Conservation (phyloP, 306 rosid species). For the Casuarina equisetifolia region DNA sequence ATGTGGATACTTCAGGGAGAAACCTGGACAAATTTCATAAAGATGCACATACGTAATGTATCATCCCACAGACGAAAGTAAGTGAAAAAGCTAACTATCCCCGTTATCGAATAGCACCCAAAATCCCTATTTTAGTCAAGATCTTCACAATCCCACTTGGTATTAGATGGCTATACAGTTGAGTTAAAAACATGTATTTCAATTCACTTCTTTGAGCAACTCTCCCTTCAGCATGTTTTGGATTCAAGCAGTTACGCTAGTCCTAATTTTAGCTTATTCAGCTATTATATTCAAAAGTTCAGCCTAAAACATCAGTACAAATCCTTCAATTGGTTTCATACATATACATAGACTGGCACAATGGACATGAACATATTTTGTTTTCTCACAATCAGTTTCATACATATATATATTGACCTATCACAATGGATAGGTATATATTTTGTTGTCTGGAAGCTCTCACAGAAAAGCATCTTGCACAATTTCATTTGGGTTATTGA, state of each 20-base stretch:
- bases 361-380: too few species aligned
- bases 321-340: neutral
- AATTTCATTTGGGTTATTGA: neutral
- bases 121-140: neutral
- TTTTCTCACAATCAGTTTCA: too few species aligned
- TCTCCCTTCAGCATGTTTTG: neutral
- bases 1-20: neutral
- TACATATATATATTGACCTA: too few species aligned
- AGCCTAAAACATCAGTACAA: neutral
- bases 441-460: neutral
- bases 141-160: neutral
- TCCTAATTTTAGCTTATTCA: neutral
- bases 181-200: neutral
- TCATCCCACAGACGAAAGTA: neutral
- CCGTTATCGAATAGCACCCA: neutral
- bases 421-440: too few species aligned
- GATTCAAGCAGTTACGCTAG: neutral
- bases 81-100: neutral
- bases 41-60: neutral
- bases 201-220: neutral
- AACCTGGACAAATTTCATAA: neutral
- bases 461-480: neutral
- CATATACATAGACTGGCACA: neutral
- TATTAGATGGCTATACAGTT: neutral
- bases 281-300: neutral